Conservation (phyloP, 2,329 filamentous ascomycete species). For the Chrysosphaeria jannelii region DNA sequence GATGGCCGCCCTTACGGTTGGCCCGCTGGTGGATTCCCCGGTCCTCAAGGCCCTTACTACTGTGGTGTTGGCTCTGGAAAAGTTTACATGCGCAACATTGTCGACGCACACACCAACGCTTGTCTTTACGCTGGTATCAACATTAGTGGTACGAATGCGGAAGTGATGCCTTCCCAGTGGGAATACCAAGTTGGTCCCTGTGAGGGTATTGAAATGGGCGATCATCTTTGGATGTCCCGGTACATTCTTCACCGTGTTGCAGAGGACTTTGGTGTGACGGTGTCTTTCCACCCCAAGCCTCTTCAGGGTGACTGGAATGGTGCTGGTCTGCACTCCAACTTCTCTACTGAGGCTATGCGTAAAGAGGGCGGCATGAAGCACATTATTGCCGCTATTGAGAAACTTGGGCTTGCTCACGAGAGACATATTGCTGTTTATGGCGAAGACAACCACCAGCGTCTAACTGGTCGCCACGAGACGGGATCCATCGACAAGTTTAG, state of each 20-base stretch:
- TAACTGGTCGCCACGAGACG: constrained; percentile 86
- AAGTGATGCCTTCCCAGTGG: constrained; percentile 39
- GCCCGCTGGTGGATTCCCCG: constrained; percentile 66
- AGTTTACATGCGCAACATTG: constrained; percentile 93
- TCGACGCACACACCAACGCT: constrained; percentile 47
- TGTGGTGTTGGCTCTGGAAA: constrained; percentile 93
- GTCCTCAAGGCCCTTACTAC: constrained; percentile 86
- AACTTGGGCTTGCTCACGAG: constrained; percentile 44
- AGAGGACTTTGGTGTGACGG: constrained; percentile 89
- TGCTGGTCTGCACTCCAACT: constrained; percentile 44
- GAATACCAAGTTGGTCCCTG: constrained; percentile 6
- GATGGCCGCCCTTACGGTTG: constrained; percentile 79
- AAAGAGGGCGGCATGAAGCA: constrained; percentile 78
- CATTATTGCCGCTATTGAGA: constrained; percentile 69
- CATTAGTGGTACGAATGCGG: constrained; percentile 95
- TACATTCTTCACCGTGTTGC: constrained; percentile 54
- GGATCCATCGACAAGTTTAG: constrained; percentile 79
- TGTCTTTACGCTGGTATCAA: constrained; percentile 70
- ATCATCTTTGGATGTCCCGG: constrained; percentile 83
- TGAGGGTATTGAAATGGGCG: constrained; percentile 28
- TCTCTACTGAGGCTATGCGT: constrained; percentile 72
- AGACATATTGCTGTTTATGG: constrained; percentile 81
- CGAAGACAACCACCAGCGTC: constrained; percentile 80
- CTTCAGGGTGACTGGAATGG: constrained; percentile 92
- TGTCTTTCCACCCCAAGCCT: constrained; percentile 87